Base-by-base conservation (phyloP, 805 yeast species). In the Spathaspora passalidarum region DNA sequence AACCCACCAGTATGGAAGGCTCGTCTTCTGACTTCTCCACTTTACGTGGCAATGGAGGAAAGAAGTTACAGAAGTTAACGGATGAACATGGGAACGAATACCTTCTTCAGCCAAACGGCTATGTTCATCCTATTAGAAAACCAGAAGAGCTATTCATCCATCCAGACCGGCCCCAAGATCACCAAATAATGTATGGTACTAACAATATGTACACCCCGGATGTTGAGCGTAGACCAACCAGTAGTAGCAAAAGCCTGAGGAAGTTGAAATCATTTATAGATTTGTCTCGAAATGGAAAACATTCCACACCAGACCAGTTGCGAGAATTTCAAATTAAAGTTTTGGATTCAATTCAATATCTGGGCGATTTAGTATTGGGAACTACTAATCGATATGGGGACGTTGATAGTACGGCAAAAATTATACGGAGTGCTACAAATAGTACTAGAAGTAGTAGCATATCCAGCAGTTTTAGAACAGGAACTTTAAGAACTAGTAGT, bases 351-450 rank as follows among this genome's bases (percentile, higher is more conserved):
- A 43, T 43, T 5, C 50, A 47, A 23, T 47, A 19, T 37, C 34
- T 37, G 18, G 50, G 50, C 13, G 50, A 47, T 22, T 40, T 47
- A 36, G 44, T 40, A 21, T 16, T 40, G 17, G 47, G 47, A 7
- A 44, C 47, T 3, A 35, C 38, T 29, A 44, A 44, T 29, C 34
- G 50, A 18, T 47, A 38, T 32, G 47, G 48, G 11, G 45, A 17
- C 14, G 21, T 36, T 19, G 49, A 46, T 26, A 42, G 46, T 13
- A 46, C 49, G 17, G 22, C 49, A 10, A 46, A 38, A 5, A 46
- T 46, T 32, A 42, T 46, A 32, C 22, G 37, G n/a, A 36, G 34
- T 25, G 34, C 38, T 26, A 14, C 36, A 23, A 43, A 36, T 20
- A 11, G 18, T 17, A 7, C 41, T 36, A 36, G 38, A 29, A 38